These are phyloP conservation scores for Aureobasidium subglaciale DNA, from an alignment of 2,329 filamentous ascomycete species.

Conservation along the genomic window DNA sequence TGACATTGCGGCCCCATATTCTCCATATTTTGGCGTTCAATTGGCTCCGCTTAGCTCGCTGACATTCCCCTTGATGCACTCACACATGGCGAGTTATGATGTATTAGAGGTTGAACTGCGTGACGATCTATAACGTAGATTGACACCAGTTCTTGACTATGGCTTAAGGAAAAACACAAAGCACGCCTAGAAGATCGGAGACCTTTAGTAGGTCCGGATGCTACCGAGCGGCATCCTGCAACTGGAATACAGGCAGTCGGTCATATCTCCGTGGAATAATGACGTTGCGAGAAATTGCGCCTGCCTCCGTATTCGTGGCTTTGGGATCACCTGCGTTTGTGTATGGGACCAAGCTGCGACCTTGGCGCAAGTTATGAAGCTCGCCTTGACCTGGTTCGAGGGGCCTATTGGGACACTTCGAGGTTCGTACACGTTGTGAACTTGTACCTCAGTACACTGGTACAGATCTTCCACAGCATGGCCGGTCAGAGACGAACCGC, in stretches of 20 bases:
- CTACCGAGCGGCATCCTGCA: neutral
- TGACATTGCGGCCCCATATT: constrained; percentile 13
- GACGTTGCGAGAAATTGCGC: constrained; percentile 1
- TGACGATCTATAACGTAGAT: neutral
- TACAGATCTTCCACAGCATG: constrained; percentile 5
- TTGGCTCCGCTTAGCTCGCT: constrained; percentile 10
- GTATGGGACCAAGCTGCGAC: neutral
- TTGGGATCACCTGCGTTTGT: neutral
- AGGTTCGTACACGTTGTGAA: neutral
- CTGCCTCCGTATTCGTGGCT: constrained; percentile 2
- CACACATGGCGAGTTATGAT: constrained; percentile 1
- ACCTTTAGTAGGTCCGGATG: neutral
- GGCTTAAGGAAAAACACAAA: neutral
- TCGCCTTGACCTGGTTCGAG: constrained; percentile 4
- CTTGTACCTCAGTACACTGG: constrained; percentile 4
- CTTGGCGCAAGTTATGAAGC: neutral
- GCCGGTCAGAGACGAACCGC: neutral
- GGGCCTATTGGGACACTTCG: neutral
- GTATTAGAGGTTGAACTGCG: neutral
- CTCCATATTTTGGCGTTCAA: constrained; percentile 11
- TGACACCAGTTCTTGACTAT: neutral
- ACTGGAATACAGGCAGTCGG: neutral
- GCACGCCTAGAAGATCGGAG: neutral
- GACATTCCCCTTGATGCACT: neutral
- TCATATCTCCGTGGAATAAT: neutral